phyloP scores from a whole-genome alignment of 2,329 filamentous ascomycete genomes.

The Akanthomyces uredinophilus region DNA sequence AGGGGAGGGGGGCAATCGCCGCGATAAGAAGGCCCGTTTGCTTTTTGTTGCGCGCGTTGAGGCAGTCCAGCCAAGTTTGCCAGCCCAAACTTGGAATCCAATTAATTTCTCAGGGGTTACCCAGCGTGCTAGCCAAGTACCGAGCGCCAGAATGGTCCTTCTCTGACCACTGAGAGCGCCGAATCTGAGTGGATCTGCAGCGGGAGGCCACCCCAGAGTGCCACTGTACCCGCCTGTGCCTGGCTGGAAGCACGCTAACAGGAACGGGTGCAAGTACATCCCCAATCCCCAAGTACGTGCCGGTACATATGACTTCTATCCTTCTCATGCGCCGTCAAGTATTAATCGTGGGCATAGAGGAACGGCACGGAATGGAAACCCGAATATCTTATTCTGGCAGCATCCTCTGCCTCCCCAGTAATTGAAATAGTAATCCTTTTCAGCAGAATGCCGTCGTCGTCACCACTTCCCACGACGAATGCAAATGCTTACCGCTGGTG shows the following conservation, averaged over 20 bases:
- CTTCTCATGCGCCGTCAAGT: too few relatives aligned
- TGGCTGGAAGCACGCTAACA: too few relatives aligned
- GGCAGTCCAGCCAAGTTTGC: neutral
- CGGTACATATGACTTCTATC: too few relatives aligned
- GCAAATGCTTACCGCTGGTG: neutral
- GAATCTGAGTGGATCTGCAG: neutral
- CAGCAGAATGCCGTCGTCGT: neutral
- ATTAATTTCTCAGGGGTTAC: slow-evolving; percentile 4
- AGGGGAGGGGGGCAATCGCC: neutral
- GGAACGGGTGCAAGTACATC: too few relatives aligned
- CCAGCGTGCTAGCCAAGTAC: neutral
- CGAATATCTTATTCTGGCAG: too few relatives aligned
- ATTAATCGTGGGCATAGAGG: too few relatives aligned
- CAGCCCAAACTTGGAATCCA: neutral
- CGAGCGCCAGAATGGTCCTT: neutral
- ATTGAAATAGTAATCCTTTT: too few relatives aligned
- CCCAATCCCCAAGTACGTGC: too few relatives aligned
- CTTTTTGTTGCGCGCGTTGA: neutral
- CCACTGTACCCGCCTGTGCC: neutral
- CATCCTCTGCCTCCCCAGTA: too few relatives aligned
- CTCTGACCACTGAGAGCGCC: neutral
- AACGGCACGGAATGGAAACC: too few relatives aligned
- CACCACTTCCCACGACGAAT: neutral
- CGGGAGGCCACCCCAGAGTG: neutral
- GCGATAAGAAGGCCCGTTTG: neutral